Percentiles rank a stretch among this genome's conserved stretches.
Evolutionary conservation across 345 rosid genomes (phyloP).

Genomic region (Eucalyptus sp.): DNA sequence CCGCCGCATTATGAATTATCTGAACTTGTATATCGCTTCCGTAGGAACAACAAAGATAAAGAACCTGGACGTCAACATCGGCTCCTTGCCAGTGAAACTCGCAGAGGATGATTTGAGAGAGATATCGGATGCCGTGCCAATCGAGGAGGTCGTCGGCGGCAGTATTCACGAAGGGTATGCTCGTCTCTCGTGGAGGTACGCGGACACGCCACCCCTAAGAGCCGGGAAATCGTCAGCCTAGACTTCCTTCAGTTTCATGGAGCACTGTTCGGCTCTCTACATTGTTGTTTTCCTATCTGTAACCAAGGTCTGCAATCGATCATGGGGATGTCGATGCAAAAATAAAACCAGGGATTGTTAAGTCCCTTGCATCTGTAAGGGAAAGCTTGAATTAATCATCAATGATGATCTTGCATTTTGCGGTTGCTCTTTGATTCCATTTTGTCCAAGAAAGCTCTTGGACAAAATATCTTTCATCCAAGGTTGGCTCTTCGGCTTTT

Average conservation of each 20-base stretch:
- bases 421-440: not conserved
- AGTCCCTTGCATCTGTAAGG: not conserved
- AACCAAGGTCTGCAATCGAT: not conserved
- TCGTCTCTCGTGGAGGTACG: slow-evolving; percentile 2
- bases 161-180: not conserved
- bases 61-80: slow-evolving; percentile 31
- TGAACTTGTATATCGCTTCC: not conserved
- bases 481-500: no score
- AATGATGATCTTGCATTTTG: not conserved
- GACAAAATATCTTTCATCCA: no score
- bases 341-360: not conserved
- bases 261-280: not conserved
- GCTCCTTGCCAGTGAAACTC: slow-evolving; percentile 24
- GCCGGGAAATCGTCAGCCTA: not conserved
- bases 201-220: slow-evolving; percentile 16
- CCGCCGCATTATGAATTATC: not conserved
- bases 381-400: not conserved
- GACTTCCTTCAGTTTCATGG: not conserved
- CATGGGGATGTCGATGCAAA: not conserved
- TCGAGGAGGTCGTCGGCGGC: slow-evolving; percentile 11
- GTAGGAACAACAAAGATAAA: slow-evolving; percentile 42
- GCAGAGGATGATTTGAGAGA: slow-evolving; percentile 17
- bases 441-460: not conserved
- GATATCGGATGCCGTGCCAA: slow-evolving; percentile 13
- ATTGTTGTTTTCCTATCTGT: not conserved